Conservation (phyloP, 495 filamentous ascomycete species). For the Aspergillus cavernicola region DNA sequence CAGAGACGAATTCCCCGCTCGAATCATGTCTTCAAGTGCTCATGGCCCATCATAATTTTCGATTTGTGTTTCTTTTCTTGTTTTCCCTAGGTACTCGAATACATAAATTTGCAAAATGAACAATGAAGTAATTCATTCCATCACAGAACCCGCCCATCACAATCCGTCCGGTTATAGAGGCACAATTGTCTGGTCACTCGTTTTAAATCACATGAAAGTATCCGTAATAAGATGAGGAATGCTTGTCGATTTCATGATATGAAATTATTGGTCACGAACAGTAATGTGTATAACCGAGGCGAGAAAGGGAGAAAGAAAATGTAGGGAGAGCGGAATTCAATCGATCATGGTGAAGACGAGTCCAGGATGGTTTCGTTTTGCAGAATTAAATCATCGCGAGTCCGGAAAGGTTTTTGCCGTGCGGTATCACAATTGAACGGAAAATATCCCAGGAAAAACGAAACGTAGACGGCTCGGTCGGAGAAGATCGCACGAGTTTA, state of each 20-base stretch:
- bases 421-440: conserved; percentile 26
- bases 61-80: conserved; percentile 19
- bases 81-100: conserved; percentile 19
- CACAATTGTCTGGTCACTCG: background rate
- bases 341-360: conserved; percentile 3
- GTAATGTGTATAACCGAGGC: background rate
- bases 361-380: conserved; percentile 10
- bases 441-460: too few relatives aligned
- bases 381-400: conserved; percentile 20
- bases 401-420: conserved; percentile 5
- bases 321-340: conserved; percentile 4
- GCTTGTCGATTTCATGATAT: background rate
- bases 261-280: background rate
- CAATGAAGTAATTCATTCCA: conserved; percentile 3
- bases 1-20: too few relatives aligned
- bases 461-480: conserved; percentile 21
- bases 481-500: conserved; percentile 47
- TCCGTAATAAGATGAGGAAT: background rate
- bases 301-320: background rate
- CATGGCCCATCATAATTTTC: conserved; percentile 27
- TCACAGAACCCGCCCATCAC: conserved; percentile 12
- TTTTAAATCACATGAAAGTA: background rate
- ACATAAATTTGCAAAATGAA: conserved; percentile 17
- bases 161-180: background rate
- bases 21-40: conserved; percentile 14